These are phyloP conservation scores for Trypethelium eluteriae DNA, from an alignment of 495 filamentous ascomycete species.

Conservation along the genomic window DNA sequence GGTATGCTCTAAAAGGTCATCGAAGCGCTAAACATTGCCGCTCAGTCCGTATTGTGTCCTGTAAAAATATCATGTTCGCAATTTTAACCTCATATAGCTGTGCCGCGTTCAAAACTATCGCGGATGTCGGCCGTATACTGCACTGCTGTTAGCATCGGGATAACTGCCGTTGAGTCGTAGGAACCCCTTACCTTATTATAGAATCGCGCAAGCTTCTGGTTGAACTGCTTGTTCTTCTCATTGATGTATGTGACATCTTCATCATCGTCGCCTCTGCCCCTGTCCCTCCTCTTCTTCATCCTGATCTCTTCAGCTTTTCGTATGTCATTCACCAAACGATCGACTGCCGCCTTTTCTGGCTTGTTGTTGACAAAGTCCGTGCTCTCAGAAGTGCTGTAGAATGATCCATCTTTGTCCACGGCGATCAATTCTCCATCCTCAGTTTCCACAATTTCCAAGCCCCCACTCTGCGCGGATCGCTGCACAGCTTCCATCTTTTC, in stretches of 20 bases:
- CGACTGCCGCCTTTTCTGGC: slow-evolving; percentile 82
- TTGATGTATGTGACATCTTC: slow-evolving; percentile 97
- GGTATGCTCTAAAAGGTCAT: slow-evolving; percentile 31
- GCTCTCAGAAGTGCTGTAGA: slow-evolving; percentile 79
- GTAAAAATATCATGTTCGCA: not conserved
- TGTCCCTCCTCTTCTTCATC: slow-evolving; percentile 74
- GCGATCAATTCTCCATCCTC: slow-evolving; percentile 90
- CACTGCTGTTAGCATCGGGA: not conserved
- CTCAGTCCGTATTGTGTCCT: not conserved
- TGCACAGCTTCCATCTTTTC: slow-evolving; percentile 80
- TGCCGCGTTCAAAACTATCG: slow-evolving; percentile 95
- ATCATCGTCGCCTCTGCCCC: slow-evolving; percentile 59
- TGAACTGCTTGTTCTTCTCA: slow-evolving; percentile 99
- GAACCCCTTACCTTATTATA: slow-evolving; percentile 62
- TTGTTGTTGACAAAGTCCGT: slow-evolving; percentile 75
- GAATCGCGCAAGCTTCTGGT: slow-evolving; percentile 88
- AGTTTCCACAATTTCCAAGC: slow-evolving; percentile 86
- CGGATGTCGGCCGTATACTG: slow-evolving; percentile 90
- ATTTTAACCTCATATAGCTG: slow-evolving; percentile 55
- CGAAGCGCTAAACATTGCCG: not conserved
- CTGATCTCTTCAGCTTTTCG: slow-evolving; percentile 80
- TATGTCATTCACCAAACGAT: slow-evolving; percentile 77
- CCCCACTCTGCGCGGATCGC: slow-evolving; percentile 68
- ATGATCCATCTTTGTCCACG: slow-evolving; percentile 79
- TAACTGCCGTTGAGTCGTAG: not conserved